Conservation (phyloP, 495 filamentous ascomycete genomes). For the Penicillium paxilli region DNA sequence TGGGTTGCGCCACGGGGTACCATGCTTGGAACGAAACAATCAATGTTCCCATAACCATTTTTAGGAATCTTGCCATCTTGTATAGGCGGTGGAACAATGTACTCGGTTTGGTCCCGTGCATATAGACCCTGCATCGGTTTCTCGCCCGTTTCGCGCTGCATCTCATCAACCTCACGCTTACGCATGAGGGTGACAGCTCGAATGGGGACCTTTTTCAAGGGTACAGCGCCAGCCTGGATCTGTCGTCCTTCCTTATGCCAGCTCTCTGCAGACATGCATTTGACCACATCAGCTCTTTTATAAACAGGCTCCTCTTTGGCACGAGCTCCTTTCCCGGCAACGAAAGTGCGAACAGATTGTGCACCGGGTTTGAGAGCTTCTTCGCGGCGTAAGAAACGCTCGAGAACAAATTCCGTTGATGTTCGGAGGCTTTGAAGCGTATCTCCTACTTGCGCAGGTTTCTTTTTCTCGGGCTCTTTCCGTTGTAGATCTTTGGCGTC, state of each 20-base stretch:
- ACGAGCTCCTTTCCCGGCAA: slow-evolving; percentile 64
- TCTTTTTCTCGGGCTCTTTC: slow-evolving; percentile 68
- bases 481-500: slow-evolving; percentile 72
- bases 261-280: slow-evolving; percentile 88
- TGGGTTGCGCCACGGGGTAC: slow-evolving; percentile 82
- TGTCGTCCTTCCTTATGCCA: slow-evolving; percentile 97
- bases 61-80: slow-evolving; percentile 88
- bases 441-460: slow-evolving; percentile 66
- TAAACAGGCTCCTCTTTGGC: slow-evolving; percentile 78
- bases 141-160: slow-evolving; percentile 72
- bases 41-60: slow-evolving; percentile 96
- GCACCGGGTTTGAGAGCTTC: slow-evolving; percentile 78
- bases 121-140: slow-evolving; percentile 88
- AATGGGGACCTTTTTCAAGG: slow-evolving; percentile 85
- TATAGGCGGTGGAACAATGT: slow-evolving; percentile 81
- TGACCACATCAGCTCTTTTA: slow-evolving; percentile 73
- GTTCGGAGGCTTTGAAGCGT: slow-evolving; percentile 84
- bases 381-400: slow-evolving; percentile 87
- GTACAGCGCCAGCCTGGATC: slow-evolving; percentile 64
- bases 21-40: slow-evolving; percentile 93
- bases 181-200: slow-evolving; percentile 86
- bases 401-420: slow-evolving; percentile 82
- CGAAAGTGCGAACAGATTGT: slow-evolving; percentile 72
- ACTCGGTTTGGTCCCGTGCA: slow-evolving; percentile 82
- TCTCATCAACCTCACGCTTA: slow-evolving; percentile 87